Conservation (phyloP, 2,329 filamentous ascomycete species). For the Coniochaeta ligniaria region DNA sequence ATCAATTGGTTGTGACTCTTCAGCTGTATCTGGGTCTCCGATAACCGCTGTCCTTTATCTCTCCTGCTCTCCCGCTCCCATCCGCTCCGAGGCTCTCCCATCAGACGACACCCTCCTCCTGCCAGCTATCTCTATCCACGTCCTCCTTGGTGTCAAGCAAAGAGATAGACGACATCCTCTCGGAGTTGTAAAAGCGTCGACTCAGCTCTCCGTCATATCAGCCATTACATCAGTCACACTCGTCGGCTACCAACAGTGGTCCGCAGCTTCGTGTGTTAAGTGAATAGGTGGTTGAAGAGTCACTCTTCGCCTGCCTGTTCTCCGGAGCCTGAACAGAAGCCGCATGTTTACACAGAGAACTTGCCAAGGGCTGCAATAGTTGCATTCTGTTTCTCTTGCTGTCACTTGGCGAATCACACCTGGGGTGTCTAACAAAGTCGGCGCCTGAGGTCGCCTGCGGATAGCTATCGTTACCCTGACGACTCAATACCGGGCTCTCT, state of each 20-base stretch:
- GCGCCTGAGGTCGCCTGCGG: neutral
- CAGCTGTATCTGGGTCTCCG: neutral
- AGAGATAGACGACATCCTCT: neutral
- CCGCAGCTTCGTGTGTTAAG: conserved; percentile 14
- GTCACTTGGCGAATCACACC: conserved; percentile 18
- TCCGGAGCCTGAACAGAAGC: conserved; percentile 23
- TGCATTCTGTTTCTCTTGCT: conserved; percentile 22
- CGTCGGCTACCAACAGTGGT: conserved; percentile 14
- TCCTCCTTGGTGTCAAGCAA: neutral
- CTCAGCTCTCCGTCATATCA: neutral
- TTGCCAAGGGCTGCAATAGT: conserved; percentile 28
- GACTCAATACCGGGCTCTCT: neutral
- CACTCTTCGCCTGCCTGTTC: conserved; percentile 39
- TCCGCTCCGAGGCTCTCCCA: neutral
- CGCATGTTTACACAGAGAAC: conserved; percentile 33
- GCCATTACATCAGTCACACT: conserved; percentile 7
- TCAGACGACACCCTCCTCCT: neutral
- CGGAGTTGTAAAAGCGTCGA: neutral
- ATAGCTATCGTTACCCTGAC: neutral
- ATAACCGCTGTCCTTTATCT: neutral
- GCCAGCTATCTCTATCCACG: neutral
- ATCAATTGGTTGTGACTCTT: conserved; percentile 1
- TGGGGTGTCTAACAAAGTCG: neutral
- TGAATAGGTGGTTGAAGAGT: conserved; percentile 35
- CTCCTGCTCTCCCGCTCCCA: neutral